Conservation (phyloP, 805 yeast species). For the Vanderwaltozyma verrucispora region DNA sequence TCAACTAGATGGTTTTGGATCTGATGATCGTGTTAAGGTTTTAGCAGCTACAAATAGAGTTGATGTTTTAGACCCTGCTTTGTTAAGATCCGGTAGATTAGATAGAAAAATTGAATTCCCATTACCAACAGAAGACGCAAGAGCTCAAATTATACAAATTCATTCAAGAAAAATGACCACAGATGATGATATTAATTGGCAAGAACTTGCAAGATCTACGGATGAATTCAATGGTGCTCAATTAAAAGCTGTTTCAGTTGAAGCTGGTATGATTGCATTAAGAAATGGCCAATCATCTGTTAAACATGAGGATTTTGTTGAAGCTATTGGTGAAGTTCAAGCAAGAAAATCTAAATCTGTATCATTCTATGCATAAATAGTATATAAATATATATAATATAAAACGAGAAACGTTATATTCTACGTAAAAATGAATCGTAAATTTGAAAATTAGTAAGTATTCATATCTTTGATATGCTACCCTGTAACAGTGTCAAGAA, state of each 20-base stretch:
- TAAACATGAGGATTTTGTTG: conserved; percentile 96
- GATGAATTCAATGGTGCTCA: conserved; percentile 99
- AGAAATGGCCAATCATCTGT: conserved; percentile 87
- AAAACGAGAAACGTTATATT: too few species aligned
- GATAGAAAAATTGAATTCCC: conserved; percentile 99
- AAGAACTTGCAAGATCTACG: conserved; percentile 93
- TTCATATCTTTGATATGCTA: too few species aligned
- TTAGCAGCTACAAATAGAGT: conserved; percentile 98
- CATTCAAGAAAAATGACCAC: conserved; percentile 96
- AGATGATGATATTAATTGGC: conserved; percentile 90
- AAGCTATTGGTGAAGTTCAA: conserved; percentile 96
- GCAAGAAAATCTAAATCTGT: conserved; percentile 93
- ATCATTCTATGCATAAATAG: conserved; percentile 83
- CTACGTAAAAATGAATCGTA: too few species aligned
- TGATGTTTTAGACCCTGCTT: conserved; percentile 96
- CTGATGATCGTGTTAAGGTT: conserved; percentile 95
- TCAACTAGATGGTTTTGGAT: conserved; percentile 95
- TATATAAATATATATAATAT: too few species aligned
- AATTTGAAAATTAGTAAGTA: too few species aligned
- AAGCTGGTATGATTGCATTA: conserved; percentile 99
- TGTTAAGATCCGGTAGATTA: conserved; percentile 92
- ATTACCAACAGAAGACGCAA: conserved; percentile 91
- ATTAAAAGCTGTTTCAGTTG: conserved; percentile 96
- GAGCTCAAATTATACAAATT: conserved; percentile 93
- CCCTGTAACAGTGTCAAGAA: too few species aligned